A percentile compares a stretch with the other conserved stretches of the same genome.
These are phyloP conservation scores for Paecilomyces dactylethromorphus DNA, from an alignment of 2,329 filamentous ascomycete species.

Conservation along the genomic window DNA sequence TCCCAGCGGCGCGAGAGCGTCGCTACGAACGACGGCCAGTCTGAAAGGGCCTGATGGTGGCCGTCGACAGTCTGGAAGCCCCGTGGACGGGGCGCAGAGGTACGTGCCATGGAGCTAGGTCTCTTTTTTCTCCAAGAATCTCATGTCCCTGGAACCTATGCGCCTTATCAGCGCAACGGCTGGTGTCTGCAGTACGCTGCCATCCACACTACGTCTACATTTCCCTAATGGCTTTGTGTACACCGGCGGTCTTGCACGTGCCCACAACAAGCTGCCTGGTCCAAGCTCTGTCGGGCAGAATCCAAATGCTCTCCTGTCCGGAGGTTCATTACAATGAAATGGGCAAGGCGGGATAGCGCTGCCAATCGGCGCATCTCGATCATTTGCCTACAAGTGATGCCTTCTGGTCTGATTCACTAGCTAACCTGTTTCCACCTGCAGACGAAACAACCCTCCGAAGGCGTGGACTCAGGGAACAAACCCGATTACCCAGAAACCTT, in stretches of 20 bases:
- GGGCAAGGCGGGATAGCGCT: not conserved
- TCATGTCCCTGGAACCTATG: conserved; percentile 1
- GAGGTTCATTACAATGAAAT: not conserved
- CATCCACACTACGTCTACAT: not conserved
- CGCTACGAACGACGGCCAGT: conserved; percentile 44
- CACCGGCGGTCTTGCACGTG: not conserved
- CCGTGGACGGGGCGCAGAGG: conserved; percentile 49
- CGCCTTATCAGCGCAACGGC: not conserved
- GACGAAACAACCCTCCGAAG: conserved; percentile 51
- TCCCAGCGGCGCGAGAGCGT: conserved; percentile 32
- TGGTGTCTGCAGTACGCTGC: not conserved
- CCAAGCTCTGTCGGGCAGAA: not conserved
- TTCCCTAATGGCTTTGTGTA: not conserved
- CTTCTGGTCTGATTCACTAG: conserved; percentile 9
- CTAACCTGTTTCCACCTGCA: conserved; percentile 15
- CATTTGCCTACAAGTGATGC: not conserved
- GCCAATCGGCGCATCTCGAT: not conserved
- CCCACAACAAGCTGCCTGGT: not conserved
- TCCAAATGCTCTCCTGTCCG: not conserved
- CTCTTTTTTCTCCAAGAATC: conserved; percentile 7
- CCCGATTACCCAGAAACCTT: conserved; percentile 52
- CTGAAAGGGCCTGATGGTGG: conserved; percentile 46
- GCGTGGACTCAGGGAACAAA: conserved; percentile 58
- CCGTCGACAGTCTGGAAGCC: conserved; percentile 51
- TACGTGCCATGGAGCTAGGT: conserved; percentile 30